These are phyloP conservation scores for Xylaria longipes DNA, from an alignment of 495 filamentous ascomycete species.

Conservation along the genomic window DNA sequence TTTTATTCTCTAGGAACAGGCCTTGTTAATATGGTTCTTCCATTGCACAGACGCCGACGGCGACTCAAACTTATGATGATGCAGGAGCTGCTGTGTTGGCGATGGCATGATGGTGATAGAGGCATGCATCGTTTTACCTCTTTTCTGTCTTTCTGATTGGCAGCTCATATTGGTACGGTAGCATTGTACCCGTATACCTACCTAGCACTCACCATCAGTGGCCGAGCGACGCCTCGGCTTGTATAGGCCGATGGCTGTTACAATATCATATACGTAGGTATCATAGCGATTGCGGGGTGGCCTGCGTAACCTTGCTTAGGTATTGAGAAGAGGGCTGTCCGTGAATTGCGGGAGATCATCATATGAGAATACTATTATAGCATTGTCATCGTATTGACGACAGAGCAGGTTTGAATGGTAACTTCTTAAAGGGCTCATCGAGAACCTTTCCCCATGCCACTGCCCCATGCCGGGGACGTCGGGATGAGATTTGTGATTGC, in stretches of 20 bases:
- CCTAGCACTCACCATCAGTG: not conserved
- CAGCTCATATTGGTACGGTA: slow-evolving; percentile 4
- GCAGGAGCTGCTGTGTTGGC: slow-evolving; percentile 12
- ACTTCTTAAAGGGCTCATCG: not conserved
- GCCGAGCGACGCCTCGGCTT: not conserved
- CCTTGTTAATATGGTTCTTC: not conserved
- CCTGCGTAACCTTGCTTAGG: slow-evolving; percentile 3
- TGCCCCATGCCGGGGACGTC: not conserved
- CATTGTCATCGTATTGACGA: not conserved
- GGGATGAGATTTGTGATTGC: not conserved
- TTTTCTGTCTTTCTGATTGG: not conserved
- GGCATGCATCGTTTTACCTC: not conserved
- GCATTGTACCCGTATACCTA: not conserved
- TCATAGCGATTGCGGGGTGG: slow-evolving; percentile 14
- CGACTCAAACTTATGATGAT: slow-evolving; percentile 13
- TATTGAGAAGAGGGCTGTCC: not conserved
- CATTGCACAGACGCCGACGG: not conserved
- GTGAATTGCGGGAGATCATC: slow-evolving; percentile 15
- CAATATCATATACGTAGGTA: not conserved
- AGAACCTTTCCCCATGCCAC: not conserved
- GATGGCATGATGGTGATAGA: slow-evolving; percentile 13
- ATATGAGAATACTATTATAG: slow-evolving; percentile 17
- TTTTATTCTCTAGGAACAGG: not conserved
- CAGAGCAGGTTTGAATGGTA: not conserved
- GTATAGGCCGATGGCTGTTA: not conserved